Evolutionary conservation across 441 rosid genomes (phyloP).

Genomic region (Capsella rubella): DNA sequence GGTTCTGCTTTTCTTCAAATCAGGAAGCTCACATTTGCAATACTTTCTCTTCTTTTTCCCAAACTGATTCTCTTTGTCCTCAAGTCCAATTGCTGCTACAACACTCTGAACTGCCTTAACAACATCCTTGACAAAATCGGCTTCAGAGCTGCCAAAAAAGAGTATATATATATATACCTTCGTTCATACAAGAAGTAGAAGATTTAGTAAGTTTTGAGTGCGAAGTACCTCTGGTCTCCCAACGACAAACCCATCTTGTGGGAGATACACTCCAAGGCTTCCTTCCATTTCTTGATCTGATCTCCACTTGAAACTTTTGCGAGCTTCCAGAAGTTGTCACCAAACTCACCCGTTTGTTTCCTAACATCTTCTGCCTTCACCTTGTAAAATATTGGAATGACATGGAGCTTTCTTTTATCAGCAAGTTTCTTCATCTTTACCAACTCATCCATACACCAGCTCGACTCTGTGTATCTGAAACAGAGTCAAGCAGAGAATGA

Average conservation of each 20-base stretch:
- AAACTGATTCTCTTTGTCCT: no score
- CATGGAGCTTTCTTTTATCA: background rate
- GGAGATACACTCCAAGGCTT: constrained; percentile 21
- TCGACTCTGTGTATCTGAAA: background rate
- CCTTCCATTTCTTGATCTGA: constrained; percentile 35
- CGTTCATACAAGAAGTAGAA: background rate
- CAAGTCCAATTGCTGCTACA: background rate
- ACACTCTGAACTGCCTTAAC: background rate
- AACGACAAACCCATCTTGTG: constrained; percentile 29
- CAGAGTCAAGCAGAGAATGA: background rate
- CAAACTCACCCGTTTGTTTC: constrained; percentile 10
- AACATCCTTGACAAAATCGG: constrained; percentile 22
- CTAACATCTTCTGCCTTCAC: background rate
- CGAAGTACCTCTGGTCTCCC: constrained; percentile 21
- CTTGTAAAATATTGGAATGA: constrained; percentile 20
- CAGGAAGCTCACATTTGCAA: no score
- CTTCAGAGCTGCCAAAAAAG: constrained; percentile 19
- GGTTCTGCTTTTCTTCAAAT: no score
- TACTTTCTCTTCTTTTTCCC: no score
- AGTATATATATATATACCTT: no score
- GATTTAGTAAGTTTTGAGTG: background rate
- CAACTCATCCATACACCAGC: constrained; percentile 20
- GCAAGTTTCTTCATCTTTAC: background rate
- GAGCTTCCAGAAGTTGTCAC: constrained; percentile 26
- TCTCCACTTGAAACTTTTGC: constrained; percentile 17